Base-by-base conservation (phyloP, 768 basidiomycete species). In the Rhodotorula diobovata region DNA sequence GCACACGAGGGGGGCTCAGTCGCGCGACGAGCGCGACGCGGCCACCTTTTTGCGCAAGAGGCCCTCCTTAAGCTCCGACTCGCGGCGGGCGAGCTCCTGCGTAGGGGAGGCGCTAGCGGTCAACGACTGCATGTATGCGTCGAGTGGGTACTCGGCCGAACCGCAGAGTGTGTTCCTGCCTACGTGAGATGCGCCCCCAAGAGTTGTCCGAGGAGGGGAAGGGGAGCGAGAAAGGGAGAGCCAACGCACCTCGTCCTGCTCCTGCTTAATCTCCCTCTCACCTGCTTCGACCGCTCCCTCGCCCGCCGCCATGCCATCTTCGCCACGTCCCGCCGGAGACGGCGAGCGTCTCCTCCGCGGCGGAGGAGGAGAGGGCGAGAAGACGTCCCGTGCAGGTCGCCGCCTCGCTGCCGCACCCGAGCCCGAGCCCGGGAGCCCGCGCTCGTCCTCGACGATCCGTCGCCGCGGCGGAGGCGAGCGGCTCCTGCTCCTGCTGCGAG, bases 261-360 rank as follows among this genome's bases (percentile, higher is more conserved):
- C 48, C 48, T 23, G 23, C 48, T 28, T 28, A 9, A 50, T 28
- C 48, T 23, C 25, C 25, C 7, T 8, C 23, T 10, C 8, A 25
- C 2, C 48, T 4, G 1, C 8, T 1, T 50, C 48, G 48, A 11
- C 48, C 25, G 30, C 20, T 14, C 50, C 67, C 45, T 66, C 56
- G 41, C 46, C 39, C 86, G 81, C 11, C 28, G 4, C n/a, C n/a
- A n/a, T n/a, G n/a, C n/a, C 41, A 11, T 21, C 18, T 2, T 21
- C 35, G 55, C 55, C 35, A 35, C 55, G 32, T 7, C 32, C 54
- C 5, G 20, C 32, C 23, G 48, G 25, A 23, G 48, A 50, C 25
- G 48, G 48, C 25, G 48, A 50, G 23, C 48, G 48, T 12, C 48
- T 23, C 25, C 48, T 23, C 48, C 23, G 48, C 48, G 48, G 48